Base-by-base conservation (phyloP, 306 rosid species). In the Cajanus cajan region DNA sequence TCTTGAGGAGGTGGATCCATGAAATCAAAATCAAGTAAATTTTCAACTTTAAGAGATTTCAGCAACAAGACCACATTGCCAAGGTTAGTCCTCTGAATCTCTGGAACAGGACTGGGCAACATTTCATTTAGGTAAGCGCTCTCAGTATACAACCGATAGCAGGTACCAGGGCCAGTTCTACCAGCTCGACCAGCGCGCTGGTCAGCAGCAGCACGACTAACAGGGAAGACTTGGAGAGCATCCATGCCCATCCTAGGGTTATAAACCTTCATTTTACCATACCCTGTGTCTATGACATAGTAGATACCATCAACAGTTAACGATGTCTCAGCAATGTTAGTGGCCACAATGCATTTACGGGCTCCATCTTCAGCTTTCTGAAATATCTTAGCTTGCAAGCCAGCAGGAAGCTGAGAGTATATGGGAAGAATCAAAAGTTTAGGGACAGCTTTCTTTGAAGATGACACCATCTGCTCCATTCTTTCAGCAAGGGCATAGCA, bases 1-100 rank as follows among this genome's bases (percentile, higher is more conserved):
- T 95, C 98, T 59, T 92, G 98, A 0, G 98, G 98, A 73, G 98
- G 98, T 62, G 98, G 98, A 71, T 95, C 98, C 98, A 95, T 95
- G 89, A 95, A 95, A 86, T 95, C 98, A 71, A 95, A 95, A 82
- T 95, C 98, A 24, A 95, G 91, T 43, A 95, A 81, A 79, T 95
- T 95, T 14, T 95, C 98, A 43, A 95, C 98, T 69, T 95, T 95
- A 25, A 95, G 98, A 73, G 98, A 92, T 80, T 95, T 95, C 68
- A 95, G 94, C 83, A 95, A 84, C 78, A 95, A 86, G 50, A 95
- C 98, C 67, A 95, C 98, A 71, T 95, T 92, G 34, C 98, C 98
- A 39, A 95, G 96, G 86, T 95, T 95, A 58, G 98, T 95, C 86
- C 98, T 89, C 79, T 95, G 98, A 68, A 95, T 95, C 87, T 95